Base-by-base conservation (phyloP, 257 asterid species). In the Phtheirospermum japonicum region DNA sequence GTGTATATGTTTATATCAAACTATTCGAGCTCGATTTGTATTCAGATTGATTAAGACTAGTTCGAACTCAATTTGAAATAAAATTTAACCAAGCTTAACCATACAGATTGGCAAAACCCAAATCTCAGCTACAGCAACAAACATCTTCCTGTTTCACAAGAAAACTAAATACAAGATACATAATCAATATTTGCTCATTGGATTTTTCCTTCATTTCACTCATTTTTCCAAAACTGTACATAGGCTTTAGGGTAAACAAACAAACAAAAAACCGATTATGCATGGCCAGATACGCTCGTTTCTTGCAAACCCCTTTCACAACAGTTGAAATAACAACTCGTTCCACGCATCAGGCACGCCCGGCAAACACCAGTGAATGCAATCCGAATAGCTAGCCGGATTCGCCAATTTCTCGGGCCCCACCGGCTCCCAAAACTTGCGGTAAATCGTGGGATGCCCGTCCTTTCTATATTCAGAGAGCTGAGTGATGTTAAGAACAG, bases 271-370 rank as follows among this genome's bases (percentile, higher is more conserved):
- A 7, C 9, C 11, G 9, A 11, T 9, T 9, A 9, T 9, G 42
- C 42, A 9, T 9, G 42, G 11, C 3, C 3, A 23, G 28, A 23
- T 23, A 23, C 3, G 3, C 28, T 23, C 28, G 28, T 40, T 46
- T 46, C 53, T 46, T 16, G 10, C 51, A 18, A 49, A 56, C n/a
- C 26, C 26, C 14, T 17, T 14, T 81, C 70, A 89, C 71, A 93
- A 71, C 60, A 73, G 70, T 36, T 93, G 97, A 73, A 85, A 87
- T 3, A 93, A 75, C 11, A 93, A 67, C 77, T 89, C 87, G 69
- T 93, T 93, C 99, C 99, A 93, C 1, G 83, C 79, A 64, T 89
- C 97, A 5, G 96, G 85, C 14, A 93, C 89, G 10, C 99, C 99
- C 0, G 99, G 97, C 75, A 93, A 65, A 70, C 97, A 93, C 99